Conservation (phyloP, 2,329 filamentous ascomycete genomes). For the Microcyclospora tardicrescens region DNA sequence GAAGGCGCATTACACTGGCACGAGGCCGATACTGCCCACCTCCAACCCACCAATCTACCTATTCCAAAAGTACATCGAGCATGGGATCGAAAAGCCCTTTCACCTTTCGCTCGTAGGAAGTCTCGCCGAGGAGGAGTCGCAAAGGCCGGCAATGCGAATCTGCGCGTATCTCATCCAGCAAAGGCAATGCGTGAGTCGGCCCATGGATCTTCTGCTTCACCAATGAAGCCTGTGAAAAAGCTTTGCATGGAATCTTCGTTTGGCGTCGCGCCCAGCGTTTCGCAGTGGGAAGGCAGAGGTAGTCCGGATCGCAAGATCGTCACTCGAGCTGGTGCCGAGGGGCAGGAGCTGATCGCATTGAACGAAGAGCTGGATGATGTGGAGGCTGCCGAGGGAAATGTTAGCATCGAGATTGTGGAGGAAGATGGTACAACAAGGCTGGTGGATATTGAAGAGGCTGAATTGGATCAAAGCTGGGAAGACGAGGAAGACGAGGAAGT, state of each 20-base stretch:
- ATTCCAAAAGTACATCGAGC: constrained; percentile 31
- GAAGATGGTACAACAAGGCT: constrained; percentile 13
- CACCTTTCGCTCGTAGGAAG: constrained; percentile 26
- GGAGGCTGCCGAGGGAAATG: constrained; percentile 6
- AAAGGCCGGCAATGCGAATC: constrained; percentile 6
- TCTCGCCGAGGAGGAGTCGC: constrained; percentile 34
- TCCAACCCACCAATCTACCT: constrained; percentile 29
- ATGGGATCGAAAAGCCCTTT: constrained; percentile 37
- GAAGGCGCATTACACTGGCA: constrained; percentile 26
- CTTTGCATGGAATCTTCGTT: constrained; percentile 21
- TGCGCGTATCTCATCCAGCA: neutral
- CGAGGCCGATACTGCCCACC: constrained; percentile 26
- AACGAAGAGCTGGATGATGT: neutral
- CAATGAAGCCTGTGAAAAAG: constrained; percentile 33
- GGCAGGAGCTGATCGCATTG: constrained; percentile 1
- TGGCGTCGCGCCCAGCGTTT: constrained; percentile 9
- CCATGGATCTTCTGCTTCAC: constrained; percentile 15
- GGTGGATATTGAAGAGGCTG: constrained; percentile 5
- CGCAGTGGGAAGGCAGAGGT: constrained; percentile 16
- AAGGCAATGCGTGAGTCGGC: constrained; percentile 3
- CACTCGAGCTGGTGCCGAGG: constrained; percentile 13
- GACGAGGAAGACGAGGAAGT: constrained; percentile 15
- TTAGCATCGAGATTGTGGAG: constrained; percentile 15
- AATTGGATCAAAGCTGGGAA: constrained; percentile 8
- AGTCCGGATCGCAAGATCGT: constrained; percentile 20